These are phyloP conservation scores for Puccinia horiana DNA, from an alignment of 1,284 basidiomycete genomes.

Conservation along the genomic window DNA sequence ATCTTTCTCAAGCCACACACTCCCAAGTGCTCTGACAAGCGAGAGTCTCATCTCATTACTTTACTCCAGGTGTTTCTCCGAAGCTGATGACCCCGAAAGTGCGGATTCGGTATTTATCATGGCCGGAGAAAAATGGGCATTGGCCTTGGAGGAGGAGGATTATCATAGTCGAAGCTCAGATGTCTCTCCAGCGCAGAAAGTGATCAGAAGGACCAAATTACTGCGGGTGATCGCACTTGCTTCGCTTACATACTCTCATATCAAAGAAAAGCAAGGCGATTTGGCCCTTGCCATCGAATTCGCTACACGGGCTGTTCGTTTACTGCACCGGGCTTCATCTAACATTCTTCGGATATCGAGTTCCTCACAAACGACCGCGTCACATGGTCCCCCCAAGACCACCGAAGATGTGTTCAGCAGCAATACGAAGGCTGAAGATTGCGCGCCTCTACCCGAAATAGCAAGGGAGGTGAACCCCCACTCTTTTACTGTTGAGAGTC, in stretches of 20 bases:
- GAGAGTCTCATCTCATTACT: conserved; percentile 44
- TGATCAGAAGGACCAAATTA: conserved; percentile 34
- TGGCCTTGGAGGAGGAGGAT: conserved; percentile 40
- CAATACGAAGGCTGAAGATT: conserved; percentile 32
- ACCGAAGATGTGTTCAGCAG: conserved; percentile 44
- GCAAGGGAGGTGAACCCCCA: conserved; percentile 20
- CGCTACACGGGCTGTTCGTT: conserved; percentile 31
- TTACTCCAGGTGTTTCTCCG: conserved; percentile 39
- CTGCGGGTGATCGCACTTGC: conserved; percentile 36
- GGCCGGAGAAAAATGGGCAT: conserved; percentile 38
- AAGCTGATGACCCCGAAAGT: conserved; percentile 18
- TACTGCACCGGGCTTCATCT: conserved; percentile 44
- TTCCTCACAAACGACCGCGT: neutral
- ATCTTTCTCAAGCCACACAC: conserved; percentile 9
- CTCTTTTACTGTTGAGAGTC: conserved; percentile 37
- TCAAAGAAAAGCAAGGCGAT: conserved; percentile 43
- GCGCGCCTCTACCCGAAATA: conserved; percentile 43
- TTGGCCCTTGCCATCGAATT: conserved; percentile 43
- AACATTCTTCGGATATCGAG: conserved; percentile 43
- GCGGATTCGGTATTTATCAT: conserved; percentile 26
- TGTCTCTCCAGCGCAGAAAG: conserved; percentile 25
- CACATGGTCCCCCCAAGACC: neutral
- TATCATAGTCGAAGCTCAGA: conserved; percentile 13
- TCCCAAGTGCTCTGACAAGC: conserved; percentile 7
- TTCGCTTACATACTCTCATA: conserved; percentile 44